Conservation (phyloP, 257 asterid species). For the Jaltomata sinuosa region DNA sequence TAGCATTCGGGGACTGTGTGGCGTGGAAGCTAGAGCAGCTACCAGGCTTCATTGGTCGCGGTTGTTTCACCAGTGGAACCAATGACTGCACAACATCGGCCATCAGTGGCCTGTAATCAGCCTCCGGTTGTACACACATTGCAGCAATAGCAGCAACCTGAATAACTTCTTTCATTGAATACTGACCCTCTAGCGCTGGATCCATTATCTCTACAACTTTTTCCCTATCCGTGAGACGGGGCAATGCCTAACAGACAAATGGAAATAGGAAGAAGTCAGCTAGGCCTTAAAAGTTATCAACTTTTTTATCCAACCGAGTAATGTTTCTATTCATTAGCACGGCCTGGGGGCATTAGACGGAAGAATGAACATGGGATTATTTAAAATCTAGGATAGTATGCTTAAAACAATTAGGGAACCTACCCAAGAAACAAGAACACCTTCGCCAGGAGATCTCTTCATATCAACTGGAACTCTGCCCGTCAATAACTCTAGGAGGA, state of each 20-base stretch:
- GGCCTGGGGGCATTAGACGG: neutral
- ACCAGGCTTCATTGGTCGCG: constrained; percentile 27
- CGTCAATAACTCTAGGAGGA: constrained; percentile 73
- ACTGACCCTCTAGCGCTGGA: constrained; percentile 71
- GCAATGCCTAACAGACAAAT: constrained; percentile 46
- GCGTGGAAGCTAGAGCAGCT: constrained; percentile 25
- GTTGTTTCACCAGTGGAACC: constrained; percentile 67
- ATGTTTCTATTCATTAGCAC: neutral
- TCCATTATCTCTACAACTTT: constrained; percentile 80
- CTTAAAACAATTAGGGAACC: constrained; percentile 8
- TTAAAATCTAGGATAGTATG: neutral
- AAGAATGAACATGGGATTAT: neutral
- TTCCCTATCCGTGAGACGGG: constrained; percentile 74
- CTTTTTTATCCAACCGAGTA: neutral
- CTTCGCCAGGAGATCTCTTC: constrained; percentile 84
- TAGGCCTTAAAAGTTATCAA: neutral
- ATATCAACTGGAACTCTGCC: constrained; percentile 95
- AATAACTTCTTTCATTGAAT: constrained; percentile 73
- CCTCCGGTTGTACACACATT: constrained; percentile 88
- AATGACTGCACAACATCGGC: constrained; percentile 88
- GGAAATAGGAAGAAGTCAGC: neutral
- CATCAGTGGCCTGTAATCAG: constrained; percentile 88
- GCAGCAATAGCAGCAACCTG: constrained; percentile 95
- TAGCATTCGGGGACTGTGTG: neutral
- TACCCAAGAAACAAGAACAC: constrained; percentile 91